Conservation (phyloP, 2,329 filamentous ascomycete species). For the Ceratocystis albifundus region DNA sequence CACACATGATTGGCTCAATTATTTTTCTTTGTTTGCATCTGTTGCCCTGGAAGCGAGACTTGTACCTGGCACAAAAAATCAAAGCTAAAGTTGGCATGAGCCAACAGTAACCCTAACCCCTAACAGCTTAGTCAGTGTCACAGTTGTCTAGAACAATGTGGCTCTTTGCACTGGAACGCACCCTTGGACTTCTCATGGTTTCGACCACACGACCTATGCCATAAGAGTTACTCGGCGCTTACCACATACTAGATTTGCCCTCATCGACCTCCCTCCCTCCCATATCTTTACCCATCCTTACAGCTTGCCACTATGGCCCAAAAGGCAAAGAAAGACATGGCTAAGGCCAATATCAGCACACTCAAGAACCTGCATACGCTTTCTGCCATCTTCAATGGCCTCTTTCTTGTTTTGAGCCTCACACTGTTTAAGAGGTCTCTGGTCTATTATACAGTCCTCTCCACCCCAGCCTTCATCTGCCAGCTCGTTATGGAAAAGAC, state of each 20-base stretch:
- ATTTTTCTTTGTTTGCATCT: conserved; percentile 13
- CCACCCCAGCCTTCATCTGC: conserved; percentile 62
- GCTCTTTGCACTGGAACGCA: not conserved
- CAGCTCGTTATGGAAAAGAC: conserved; percentile 77
- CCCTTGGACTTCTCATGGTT: too few species aligned
- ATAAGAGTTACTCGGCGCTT: too few species aligned
- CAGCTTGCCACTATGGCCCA: conserved; percentile 42
- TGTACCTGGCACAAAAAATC: not conserved
- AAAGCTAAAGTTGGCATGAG: not conserved
- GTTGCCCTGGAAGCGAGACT: conserved; percentile 22
- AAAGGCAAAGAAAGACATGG: conserved; percentile 53
- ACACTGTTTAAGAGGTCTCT: conserved; percentile 54
- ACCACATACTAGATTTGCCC: too few species aligned
- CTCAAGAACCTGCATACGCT: conserved; percentile 75
- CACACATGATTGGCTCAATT: conserved; percentile 8
- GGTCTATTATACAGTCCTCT: conserved; percentile 59
- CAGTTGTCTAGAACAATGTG: conserved; percentile 10
- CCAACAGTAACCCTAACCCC: conserved; percentile 1
- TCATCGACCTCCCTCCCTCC: not conserved
- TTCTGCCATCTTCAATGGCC: conserved; percentile 55
- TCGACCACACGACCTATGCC: too few species aligned
- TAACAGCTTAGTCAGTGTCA: not conserved
- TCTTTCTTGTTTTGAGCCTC: conserved; percentile 64
- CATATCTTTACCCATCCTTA: not conserved
- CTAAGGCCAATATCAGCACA: conserved; percentile 63